These are phyloP conservation scores for Trichosporon sp. DNA, from an alignment of 1,284 basidiomycete species.

Conservation along the genomic window DNA sequence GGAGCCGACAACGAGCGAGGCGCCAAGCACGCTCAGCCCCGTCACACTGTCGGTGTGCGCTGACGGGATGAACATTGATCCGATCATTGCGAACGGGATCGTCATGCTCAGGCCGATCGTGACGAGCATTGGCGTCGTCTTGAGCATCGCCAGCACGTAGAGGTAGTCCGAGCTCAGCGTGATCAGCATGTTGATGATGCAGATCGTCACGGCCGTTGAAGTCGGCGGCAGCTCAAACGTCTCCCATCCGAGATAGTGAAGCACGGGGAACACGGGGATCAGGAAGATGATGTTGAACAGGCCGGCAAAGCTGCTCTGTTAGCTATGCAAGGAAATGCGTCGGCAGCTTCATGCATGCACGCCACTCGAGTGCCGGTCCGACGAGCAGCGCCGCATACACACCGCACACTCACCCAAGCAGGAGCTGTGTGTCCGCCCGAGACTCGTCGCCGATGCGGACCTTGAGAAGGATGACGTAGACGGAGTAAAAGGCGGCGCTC, in stretches of 20 bases:
- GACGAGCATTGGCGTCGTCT: constrained; percentile 80
- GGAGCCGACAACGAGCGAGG: constrained; percentile 56
- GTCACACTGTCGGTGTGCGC: constrained; percentile 49
- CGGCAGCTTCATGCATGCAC: neutral
- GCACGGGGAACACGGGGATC: constrained; percentile 74
- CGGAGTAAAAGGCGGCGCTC: constrained; percentile 79
- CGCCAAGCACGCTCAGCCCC: constrained; percentile 56
- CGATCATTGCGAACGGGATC: constrained; percentile 55
- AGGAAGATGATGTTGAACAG: constrained; percentile 75
- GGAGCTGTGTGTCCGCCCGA: constrained; percentile 83
- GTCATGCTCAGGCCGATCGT: constrained; percentile 94
- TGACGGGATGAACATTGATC: constrained; percentile 38
- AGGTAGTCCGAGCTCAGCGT: constrained; percentile 79
- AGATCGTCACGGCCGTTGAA: constrained; percentile 57
- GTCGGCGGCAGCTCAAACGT: constrained; percentile 66
- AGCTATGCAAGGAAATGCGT: constrained; percentile 5
- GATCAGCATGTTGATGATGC: constrained; percentile 80
- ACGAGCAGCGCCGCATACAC: neutral
- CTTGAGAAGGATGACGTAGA: constrained; percentile 90
- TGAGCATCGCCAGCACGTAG: constrained; percentile 87
- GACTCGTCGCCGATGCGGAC: constrained; percentile 75
- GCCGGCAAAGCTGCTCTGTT: constrained; percentile 64
- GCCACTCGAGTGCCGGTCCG: too few species aligned
- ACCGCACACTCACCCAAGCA: constrained; percentile 60
- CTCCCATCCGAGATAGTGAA: constrained; percentile 74